phyloP scores from a whole-genome alignment of 2,329 filamentous ascomycete species.

The Monilinia aucupariae region DNA sequence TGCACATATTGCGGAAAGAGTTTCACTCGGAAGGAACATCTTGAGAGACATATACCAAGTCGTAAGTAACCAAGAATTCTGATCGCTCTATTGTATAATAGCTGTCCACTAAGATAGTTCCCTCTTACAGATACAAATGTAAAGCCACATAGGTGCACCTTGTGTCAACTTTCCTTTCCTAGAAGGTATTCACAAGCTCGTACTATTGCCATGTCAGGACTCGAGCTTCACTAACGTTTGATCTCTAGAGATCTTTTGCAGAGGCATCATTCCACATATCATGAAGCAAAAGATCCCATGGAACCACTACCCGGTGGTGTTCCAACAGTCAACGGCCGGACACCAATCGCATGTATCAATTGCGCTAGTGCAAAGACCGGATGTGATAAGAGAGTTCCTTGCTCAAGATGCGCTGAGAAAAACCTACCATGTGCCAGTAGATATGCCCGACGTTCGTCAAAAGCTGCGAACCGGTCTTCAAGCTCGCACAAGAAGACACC shows the following conservation, averaged over 20 bases:
- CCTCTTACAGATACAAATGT: constrained; percentile 46
- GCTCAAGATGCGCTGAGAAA: constrained; percentile 46
- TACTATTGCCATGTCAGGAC: not conserved
- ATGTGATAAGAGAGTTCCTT: constrained; percentile 47
- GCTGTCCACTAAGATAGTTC: not conserved
- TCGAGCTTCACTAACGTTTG: constrained; percentile 29
- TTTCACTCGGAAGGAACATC: constrained; percentile 52
- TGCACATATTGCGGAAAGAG: constrained; percentile 51
- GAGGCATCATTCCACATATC: constrained; percentile 47
- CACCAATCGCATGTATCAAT: constrained; percentile 46
- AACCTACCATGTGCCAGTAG: constrained; percentile 44
- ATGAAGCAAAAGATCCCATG: constrained; percentile 45
- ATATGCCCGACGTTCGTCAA: constrained; percentile 47
- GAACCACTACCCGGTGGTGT: constrained; percentile 41
- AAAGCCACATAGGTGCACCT: constrained; percentile 47
- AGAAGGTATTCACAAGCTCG: constrained; percentile 39
- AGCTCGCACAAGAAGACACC: constrained; percentile 16
- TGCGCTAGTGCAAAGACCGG: constrained; percentile 48
- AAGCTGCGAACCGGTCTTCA: constrained; percentile 31
- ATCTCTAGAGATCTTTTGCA: constrained; percentile 43
- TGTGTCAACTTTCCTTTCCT: constrained; percentile 47
- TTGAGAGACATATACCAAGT: constrained; percentile 50
- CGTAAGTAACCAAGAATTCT: constrained; percentile 38
- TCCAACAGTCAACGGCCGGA: constrained; percentile 39
- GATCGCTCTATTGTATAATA: not conserved